Conservation (phyloP, 345 rosid genomes). For the Pistacia vera region DNA sequence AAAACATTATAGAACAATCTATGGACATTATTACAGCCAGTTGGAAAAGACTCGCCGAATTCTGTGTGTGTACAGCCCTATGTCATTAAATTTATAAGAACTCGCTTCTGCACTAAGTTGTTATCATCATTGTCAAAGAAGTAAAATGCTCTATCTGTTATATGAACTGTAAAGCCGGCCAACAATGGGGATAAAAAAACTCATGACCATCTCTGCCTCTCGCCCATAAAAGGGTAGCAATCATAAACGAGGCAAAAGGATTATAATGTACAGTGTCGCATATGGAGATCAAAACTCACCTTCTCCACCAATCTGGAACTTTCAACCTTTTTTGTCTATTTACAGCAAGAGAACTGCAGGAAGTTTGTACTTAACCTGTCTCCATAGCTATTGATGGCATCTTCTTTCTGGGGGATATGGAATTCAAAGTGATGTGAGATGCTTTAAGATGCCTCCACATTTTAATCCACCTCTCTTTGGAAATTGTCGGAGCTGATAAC, state of each 20-base stretch:
- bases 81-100: not conserved
- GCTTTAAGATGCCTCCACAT: conserved; percentile 74
- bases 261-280: conserved; percentile 43
- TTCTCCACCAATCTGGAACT: conserved; percentile 87
- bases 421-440: conserved; percentile 81
- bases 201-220: conserved; percentile 15
- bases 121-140: conserved; percentile 9
- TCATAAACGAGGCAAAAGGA: conserved; percentile 12
- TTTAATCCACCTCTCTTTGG: conserved; percentile 69
- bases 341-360: conserved; percentile 57
- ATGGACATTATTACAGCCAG: not conserved
- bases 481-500: conserved; percentile 64
- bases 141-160: not conserved
- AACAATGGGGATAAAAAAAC: conserved; percentile 5
- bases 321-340: conserved; percentile 81
- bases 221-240: conserved; percentile 8
- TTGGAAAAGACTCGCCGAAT: not conserved
- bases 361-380: conserved; percentile 78
- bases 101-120: conserved; percentile 1
- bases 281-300: conserved; percentile 26
- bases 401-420: conserved; percentile 86
- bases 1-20: not conserved
- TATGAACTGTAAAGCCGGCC: conserved; percentile 9
- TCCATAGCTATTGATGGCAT: conserved; percentile 84
- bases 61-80: conserved; percentile 7